Percentiles rank a stretch among this genome's conserved stretches.
phyloP scores from a whole-genome alignment of 139 green algal species.

The Chlamydomonas eustigma region DNA sequence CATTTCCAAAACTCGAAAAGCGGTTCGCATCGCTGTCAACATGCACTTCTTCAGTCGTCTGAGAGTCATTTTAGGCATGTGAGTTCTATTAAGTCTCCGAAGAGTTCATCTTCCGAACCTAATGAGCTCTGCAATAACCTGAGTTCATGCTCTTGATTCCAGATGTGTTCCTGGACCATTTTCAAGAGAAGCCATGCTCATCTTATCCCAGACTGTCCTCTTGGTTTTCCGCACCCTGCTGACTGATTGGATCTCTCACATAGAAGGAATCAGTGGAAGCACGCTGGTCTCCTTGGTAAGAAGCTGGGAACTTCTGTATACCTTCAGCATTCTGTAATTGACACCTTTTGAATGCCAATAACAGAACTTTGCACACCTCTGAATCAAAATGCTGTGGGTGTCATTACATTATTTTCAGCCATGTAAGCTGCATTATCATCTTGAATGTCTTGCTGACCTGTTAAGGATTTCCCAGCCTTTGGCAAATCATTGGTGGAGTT shows the following conservation, averaged over 20 bases:
- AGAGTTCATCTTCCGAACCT: neutral
- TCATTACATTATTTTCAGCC: no score
- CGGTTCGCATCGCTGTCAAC: conserved; percentile 57
- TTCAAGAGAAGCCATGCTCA: conserved; percentile 64
- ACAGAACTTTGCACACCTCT: no score
- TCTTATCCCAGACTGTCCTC: conserved; percentile 52
- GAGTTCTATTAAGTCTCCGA: neutral
- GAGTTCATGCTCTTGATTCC: conserved; percentile 5
- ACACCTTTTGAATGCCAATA: no score
- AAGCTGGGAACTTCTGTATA: no score
- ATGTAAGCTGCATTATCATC: no score
- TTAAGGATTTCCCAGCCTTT: conserved; percentile 12
- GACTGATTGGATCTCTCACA: conserved; percentile 70
- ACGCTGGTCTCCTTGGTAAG: conserved; percentile 39
- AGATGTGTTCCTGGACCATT: conserved; percentile 73
- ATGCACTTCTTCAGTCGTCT: conserved; percentile 48
- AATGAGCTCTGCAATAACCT: neutral
- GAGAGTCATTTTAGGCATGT: conserved; percentile 55
- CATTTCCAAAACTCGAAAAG: no score
- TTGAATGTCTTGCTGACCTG: neutral
- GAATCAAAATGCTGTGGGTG: no score
- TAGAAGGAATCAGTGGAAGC: conserved; percentile 64
- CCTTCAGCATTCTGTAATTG: no score
- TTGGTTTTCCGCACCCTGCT: conserved; percentile 79
- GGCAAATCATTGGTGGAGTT: conserved; percentile 48